Evolutionary conservation across 306 rosid genomes (phyloP), one percentile per base, ranked within the genome.

Genomic region (Sesbania bispinosa): DNA sequence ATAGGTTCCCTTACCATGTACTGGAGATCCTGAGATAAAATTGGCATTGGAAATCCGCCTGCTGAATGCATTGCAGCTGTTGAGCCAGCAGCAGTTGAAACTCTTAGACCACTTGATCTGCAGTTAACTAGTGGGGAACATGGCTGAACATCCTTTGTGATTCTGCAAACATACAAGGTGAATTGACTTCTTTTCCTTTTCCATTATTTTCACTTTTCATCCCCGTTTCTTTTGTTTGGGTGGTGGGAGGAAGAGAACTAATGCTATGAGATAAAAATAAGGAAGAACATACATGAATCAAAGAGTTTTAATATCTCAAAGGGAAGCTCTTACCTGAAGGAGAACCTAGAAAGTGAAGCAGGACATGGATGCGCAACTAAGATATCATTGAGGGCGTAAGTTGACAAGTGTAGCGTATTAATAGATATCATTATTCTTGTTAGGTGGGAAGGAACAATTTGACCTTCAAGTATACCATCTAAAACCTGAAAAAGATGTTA

Each of bases 11-110:
- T 88, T 63, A 84, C 96, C 96, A 87, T 90, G 62, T 89, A 94
- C 63, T 94, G 98, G 69, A 94, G 96, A 64, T 87, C 88, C 63
- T 3, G 83, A 11, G 96, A 90, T 78, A 80, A 73, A 73, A 86
- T 83, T 30, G 88, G 87, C 96, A 90, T 89, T 2, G 71, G 82
- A 76, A 79, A 84, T 65, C 98, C 96, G 20, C 97, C 96, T 6
- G 98, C 96, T 21, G 97, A 89, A 35, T 39, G 92, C 98, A 94
- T 90, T 32, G 98, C 97, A 64, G 97, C 97, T 0, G 98, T 89
- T 77, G 98, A 88, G 77, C 98, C 97, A 1, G 96, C 90, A 45
- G 91, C 95, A 4, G 98, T 80, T 21, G 97, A 94, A 73, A 94
- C 87, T 80, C 97, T 83, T 15, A 90, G 82, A 65, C 98, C 97